Evolutionary conservation across 768 basidiomycete genomes (phyloP).

Genomic region (Suillus spraguei): DNA sequence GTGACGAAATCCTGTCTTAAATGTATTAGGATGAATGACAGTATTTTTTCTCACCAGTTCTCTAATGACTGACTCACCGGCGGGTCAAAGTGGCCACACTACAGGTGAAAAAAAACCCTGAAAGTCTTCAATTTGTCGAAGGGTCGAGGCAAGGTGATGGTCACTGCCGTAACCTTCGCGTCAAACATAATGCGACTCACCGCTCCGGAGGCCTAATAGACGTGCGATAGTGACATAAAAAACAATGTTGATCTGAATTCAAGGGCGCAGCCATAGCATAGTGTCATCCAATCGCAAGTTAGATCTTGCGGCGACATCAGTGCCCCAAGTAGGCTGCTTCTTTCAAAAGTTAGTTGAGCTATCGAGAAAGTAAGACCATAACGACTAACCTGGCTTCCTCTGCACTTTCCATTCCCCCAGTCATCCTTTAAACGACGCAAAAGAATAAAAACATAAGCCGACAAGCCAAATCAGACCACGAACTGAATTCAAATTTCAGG

Average conservation of each 20-base stretch:
- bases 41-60: no score
- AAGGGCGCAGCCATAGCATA: not conserved
- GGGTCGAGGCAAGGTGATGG: not conserved
- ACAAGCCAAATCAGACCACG: no score
- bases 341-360: not conserved
- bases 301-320: no score
- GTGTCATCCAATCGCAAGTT: not conserved
- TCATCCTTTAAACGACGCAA: not conserved
- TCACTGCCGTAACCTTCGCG: not conserved
- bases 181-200: not conserved
- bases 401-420: not conserved
- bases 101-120: not conserved
- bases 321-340: not conserved
- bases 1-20: no score
- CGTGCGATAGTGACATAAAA: not conserved
- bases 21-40: no score
- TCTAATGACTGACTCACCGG: not conserved
- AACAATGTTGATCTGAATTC: not conserved
- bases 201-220: not conserved
- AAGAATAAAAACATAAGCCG: not conserved
- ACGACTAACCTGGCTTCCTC: not conserved
- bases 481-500: no score
- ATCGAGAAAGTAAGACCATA: not conserved
- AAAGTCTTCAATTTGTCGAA: not conserved
- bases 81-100: not conserved